Percentiles rank a stretch among this genome's conserved stretches.
Evolutionary conservation across 1,139 yeast species (phyloP).

Genomic region (Nakaseomyces uthaithaninus): DNA sequence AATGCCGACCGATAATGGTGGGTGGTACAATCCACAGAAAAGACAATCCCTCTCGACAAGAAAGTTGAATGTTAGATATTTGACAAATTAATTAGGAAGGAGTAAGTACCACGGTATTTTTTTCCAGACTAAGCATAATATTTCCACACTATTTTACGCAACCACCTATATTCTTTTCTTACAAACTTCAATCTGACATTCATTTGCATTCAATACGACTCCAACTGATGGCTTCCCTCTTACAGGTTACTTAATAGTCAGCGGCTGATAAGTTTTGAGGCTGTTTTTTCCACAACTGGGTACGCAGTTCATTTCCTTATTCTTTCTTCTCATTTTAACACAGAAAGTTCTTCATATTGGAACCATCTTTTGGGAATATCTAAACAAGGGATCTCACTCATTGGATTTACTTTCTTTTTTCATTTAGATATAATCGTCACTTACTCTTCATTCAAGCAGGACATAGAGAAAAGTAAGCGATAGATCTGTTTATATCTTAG

Average conservation of each 20-base stretch:
- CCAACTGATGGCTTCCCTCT: no score
- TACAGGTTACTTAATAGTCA: no score
- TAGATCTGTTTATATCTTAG: not conserved
- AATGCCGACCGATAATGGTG: slow-evolving; percentile 49
- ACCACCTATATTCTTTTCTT: slow-evolving; percentile 2
- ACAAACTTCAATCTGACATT: not conserved
- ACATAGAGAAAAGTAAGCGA: slow-evolving; percentile 1
- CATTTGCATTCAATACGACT: no score
- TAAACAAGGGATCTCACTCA: no score
- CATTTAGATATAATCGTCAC: no score
- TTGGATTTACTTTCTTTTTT: no score
- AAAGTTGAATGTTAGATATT: slow-evolving; percentile 18
- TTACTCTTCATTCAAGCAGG: slow-evolving; percentile 2
- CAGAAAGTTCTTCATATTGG: not conserved
- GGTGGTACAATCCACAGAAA: slow-evolving; percentile 39
- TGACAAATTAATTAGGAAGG: not conserved
- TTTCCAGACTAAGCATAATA: not conserved
- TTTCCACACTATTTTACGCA: not conserved
- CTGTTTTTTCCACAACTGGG: not conserved
- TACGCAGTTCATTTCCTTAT: not conserved
- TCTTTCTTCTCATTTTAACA: not conserved
- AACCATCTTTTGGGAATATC: no score
- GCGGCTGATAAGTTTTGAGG: no score
- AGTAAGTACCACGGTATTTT: not conserved
- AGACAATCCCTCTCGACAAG: slow-evolving; percentile 34